These are phyloP conservation scores for Moelleriella libera DNA, from an alignment of 2,329 filamentous ascomycete species.

Conservation along the genomic window DNA sequence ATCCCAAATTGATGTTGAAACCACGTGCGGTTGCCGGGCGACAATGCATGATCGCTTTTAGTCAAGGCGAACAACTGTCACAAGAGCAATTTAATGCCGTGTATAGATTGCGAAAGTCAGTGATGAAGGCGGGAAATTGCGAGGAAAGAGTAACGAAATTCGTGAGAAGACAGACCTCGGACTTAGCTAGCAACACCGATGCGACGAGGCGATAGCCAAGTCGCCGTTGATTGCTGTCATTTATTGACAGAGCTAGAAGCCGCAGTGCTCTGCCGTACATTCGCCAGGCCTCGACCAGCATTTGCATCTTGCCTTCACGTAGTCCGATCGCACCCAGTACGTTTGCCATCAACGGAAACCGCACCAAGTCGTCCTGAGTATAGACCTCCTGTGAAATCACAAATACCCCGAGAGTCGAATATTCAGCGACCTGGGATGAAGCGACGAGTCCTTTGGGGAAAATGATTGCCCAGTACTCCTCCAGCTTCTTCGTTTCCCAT, in stretches of 20 bases:
- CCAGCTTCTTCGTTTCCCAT: neutral
- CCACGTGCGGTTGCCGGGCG: neutral
- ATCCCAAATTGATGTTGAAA: neutral
- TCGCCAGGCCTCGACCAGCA: neutral
- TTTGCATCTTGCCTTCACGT: neutral
- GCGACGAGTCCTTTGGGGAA: neutral
- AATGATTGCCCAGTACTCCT: neutral
- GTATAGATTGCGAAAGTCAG: too few relatives aligned
- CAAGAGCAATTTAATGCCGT: too few relatives aligned
- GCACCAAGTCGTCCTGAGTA: neutral
- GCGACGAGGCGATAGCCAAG: neutral
- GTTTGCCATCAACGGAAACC: neutral
- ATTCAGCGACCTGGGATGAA: neutral
- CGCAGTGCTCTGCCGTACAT: neutral
- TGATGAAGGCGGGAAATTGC: too few relatives aligned
- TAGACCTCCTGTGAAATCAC: neutral
- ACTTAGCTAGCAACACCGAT: neutral
- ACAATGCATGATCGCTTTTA: too few relatives aligned
- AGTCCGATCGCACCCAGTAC: neutral
- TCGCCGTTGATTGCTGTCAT: neutral
- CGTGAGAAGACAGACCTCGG: neutral
- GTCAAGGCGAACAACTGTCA: too few relatives aligned
- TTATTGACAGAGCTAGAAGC: neutral
- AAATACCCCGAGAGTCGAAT: neutral
- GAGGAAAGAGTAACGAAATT: neutral